Conservation (phyloP, 2,329 filamentous ascomycete genomes). For the Seiridium unicorne region DNA sequence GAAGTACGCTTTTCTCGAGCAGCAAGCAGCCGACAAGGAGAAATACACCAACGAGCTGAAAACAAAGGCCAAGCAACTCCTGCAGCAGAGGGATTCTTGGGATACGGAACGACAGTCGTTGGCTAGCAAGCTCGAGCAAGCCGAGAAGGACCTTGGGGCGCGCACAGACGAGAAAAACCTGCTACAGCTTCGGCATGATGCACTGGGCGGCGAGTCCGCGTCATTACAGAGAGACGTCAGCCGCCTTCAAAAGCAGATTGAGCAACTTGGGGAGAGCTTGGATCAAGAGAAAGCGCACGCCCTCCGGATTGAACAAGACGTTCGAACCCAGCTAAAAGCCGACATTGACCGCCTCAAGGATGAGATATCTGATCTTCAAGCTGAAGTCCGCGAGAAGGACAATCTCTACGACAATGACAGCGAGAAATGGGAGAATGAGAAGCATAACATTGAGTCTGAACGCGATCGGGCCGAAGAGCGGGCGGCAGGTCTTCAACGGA, state of each 20-base stretch:
- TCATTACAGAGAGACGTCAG: constrained; percentile 65
- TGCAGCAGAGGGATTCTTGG: constrained; percentile 40
- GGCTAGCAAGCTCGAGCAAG: constrained; percentile 50
- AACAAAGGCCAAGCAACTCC: constrained; percentile 40
- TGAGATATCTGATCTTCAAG: constrained; percentile 61
- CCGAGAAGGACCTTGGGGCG: constrained; percentile 58
- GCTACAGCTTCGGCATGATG: constrained; percentile 67
- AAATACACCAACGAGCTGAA: constrained; percentile 45
- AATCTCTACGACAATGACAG: constrained; percentile 68
- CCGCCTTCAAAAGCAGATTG: constrained; percentile 43
- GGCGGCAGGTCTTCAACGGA: constrained; percentile 65
- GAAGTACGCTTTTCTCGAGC: constrained; percentile 50
- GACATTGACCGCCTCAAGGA: constrained; percentile 50
- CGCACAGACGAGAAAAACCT: constrained; percentile 66
- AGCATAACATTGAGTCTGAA: constrained; percentile 63
- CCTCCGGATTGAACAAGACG: constrained; percentile 58
- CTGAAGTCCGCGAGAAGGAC: constrained; percentile 67
- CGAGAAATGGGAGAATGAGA: constrained; percentile 71
- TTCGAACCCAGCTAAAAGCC: constrained; percentile 51
- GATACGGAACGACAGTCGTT: constrained; percentile 39
- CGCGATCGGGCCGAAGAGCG: constrained; percentile 67
- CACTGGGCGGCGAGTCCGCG: constrained; percentile 63
- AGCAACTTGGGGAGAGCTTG: constrained; percentile 47
- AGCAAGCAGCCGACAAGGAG: constrained; percentile 45
- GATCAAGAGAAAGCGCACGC: constrained; percentile 56